Evolutionary conservation across 176 grass and related monocot species (phyloP).

Genomic region (Canna indica): DNA sequence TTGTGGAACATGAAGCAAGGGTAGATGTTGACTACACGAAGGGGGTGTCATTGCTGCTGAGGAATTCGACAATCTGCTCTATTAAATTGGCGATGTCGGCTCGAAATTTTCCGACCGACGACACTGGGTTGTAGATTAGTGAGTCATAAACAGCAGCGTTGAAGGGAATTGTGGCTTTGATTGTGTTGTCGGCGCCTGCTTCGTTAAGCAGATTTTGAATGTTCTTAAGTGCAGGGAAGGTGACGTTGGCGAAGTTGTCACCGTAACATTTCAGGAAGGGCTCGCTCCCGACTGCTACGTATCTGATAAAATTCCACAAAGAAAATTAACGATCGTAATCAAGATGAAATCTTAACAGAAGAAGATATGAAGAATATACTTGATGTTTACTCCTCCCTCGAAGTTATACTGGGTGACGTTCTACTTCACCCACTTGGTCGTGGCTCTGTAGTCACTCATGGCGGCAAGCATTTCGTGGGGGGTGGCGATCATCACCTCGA

Average conservation of each 20-base stretch:
- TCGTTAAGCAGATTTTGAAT: conserved; percentile 58
- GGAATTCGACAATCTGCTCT: conserved; percentile 37
- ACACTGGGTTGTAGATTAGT: conserved; percentile 34
- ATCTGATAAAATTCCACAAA: conserved; percentile 10
- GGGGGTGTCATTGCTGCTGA: conserved; percentile 36
- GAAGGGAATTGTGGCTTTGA: conserved; percentile 60
- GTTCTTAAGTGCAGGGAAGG: conserved; percentile 63
- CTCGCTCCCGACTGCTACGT: conserved; percentile 65
- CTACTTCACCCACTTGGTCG: conserved; percentile 48
- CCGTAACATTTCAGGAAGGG: conserved; percentile 65
- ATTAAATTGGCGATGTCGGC: conserved; percentile 35
- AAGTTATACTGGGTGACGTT: conserved; percentile 55
- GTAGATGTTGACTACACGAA: conserved; percentile 70
- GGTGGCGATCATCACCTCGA: conserved; percentile 66
- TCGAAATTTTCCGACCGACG: conserved; percentile 53
- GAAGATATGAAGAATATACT: conserved; percentile 7
- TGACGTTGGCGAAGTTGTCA: conserved; percentile 31
- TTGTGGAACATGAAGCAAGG: too few species aligned
- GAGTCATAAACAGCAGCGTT: conserved; percentile 83
- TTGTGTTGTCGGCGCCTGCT: conserved; percentile 20
- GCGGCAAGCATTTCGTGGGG: conserved; percentile 54
- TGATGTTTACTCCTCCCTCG: conserved; percentile 66
- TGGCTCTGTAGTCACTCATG: conserved; percentile 31
- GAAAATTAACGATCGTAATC: neutral
- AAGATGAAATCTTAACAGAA: neutral